Percentiles rank a stretch among this genome's conserved stretches.
Evolutionary conservation across 805 yeast species (phyloP).

Genomic region (Myxozyma neotropica): DNA sequence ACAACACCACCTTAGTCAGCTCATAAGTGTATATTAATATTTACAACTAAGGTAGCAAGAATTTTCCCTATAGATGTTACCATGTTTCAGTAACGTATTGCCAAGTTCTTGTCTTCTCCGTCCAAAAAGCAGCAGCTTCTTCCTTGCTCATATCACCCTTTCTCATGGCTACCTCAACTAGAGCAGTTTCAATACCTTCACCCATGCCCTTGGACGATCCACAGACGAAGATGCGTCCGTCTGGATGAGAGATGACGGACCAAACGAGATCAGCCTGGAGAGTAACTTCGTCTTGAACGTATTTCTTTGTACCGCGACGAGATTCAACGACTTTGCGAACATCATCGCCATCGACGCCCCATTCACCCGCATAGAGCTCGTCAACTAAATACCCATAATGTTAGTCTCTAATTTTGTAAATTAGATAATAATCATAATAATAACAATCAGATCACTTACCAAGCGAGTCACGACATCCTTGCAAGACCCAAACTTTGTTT

Average conservation of each 20-base stretch:
- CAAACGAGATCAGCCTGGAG: constrained; percentile 36
- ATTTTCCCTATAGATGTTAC: not conserved
- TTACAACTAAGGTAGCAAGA: too few relatives aligned
- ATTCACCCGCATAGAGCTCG: constrained; percentile 38
- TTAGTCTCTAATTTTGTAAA: not conserved
- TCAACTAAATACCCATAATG: constrained; percentile 27
- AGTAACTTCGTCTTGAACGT: constrained; percentile 38
- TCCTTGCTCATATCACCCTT: constrained; percentile 25
- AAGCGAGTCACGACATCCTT: constrained; percentile 38
- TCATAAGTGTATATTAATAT: too few relatives aligned
- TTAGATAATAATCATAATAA: too few relatives aligned
- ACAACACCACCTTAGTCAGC: not conserved
- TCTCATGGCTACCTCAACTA: constrained; percentile 34
- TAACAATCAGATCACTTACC: constrained; percentile 3
- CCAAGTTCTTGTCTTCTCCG: constrained; percentile 28
- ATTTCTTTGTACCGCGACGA: constrained; percentile 35
- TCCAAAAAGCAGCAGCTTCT: constrained; percentile 35
- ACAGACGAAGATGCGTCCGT: constrained; percentile 38
- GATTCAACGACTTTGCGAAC: constrained; percentile 37
- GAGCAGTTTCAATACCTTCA: constrained; percentile 37
- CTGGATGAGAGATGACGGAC: constrained; percentile 37
- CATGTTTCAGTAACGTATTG: constrained; percentile 33
- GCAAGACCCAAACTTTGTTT: constrained; percentile 39
- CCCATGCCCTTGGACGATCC: constrained; percentile 39
- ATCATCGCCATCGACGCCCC: constrained; percentile 36